Percentiles rank a stretch among this genome's conserved stretches.
Evolutionary conservation across 805 yeast genomes (phyloP).

Genomic region (Barnettozyma populi): DNA sequence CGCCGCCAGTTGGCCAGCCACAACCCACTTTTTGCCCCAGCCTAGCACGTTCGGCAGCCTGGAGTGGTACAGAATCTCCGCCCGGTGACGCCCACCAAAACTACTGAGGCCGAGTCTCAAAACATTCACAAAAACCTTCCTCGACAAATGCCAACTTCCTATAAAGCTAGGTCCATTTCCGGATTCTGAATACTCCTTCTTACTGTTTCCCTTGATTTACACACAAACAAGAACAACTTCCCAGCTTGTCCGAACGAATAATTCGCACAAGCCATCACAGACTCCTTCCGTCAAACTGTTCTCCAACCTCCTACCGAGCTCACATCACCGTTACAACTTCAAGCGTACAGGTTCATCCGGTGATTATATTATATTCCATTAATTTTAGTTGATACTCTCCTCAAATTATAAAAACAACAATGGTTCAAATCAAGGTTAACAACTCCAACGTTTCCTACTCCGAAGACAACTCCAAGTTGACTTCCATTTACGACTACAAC

Average conservation of each 20-base stretch:
- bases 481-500: conserved; percentile 56
- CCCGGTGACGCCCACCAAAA: no score
- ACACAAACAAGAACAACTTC: background rate
- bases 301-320: conserved; percentile 23
- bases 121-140: background rate
- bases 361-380: conserved; percentile 18
- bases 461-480: conserved; percentile 38
- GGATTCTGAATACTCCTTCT: background rate
- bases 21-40: no score
- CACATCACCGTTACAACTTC: conserved; percentile 27
- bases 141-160: background rate
- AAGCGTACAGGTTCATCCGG: conserved; percentile 25
- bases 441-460: conserved; percentile 48
- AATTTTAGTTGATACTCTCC: conserved; percentile 6
- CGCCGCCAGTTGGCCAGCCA: no score
- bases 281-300: conserved; percentile 19
- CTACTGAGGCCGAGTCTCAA: no score
- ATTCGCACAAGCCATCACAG: conserved; percentile 1
- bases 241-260: background rate
- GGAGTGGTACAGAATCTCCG: no score
- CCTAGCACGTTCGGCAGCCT: no score
- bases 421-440: conserved; percentile 40
- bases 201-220: no score
- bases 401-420: conserved; percentile 9
- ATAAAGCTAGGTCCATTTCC: background rate